Conservation (phyloP, 495 filamentous ascomycete genomes). For the Trichoderma erinaceum region DNA sequence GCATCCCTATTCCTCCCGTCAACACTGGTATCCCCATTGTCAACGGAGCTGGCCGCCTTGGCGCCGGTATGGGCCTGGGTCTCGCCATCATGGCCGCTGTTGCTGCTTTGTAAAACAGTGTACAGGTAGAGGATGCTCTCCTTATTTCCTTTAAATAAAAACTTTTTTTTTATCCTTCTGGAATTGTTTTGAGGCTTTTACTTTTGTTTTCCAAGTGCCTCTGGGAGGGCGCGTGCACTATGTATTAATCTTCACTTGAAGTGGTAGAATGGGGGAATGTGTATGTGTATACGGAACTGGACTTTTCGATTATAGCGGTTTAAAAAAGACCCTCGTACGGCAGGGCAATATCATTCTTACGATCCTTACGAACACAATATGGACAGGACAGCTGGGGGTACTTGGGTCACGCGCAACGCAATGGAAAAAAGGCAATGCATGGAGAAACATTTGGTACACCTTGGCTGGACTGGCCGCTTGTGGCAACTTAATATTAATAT, state of each 20-base stretch:
- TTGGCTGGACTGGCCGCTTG: constrained; percentile 3
- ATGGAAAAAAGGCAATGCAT: background rate
- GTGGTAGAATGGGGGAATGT: background rate
- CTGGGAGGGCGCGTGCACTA: background rate
- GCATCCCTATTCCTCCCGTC: constrained; percentile 21
- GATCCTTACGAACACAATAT: constrained; percentile 34
- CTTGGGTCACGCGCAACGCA: constrained; percentile 4
- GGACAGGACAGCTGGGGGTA: background rate
- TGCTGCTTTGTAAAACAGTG: constrained; percentile 31
- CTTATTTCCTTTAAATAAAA: background rate
- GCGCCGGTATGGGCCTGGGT: constrained; percentile 35
- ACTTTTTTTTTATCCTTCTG: background rate
- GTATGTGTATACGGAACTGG: constrained; percentile 11
- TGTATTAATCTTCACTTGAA: background rate
- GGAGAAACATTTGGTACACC: background rate
- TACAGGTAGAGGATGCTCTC: background rate
- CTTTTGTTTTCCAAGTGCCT: background rate
- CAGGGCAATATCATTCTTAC: constrained; percentile 30
- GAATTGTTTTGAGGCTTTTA: background rate
- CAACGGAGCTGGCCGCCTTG: constrained; percentile 28
- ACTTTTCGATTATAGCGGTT: background rate
- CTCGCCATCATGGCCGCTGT: constrained; percentile 29
- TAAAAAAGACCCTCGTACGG: constrained; percentile 1
- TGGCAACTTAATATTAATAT: constrained; percentile 12
- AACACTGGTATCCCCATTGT: constrained; percentile 21